A percentile compares a stretch with the other conserved stretches of the same genome.
Evolutionary conservation across 768 basidiomycete species (phyloP).

Genomic region (Amanita molliuscula): DNA sequence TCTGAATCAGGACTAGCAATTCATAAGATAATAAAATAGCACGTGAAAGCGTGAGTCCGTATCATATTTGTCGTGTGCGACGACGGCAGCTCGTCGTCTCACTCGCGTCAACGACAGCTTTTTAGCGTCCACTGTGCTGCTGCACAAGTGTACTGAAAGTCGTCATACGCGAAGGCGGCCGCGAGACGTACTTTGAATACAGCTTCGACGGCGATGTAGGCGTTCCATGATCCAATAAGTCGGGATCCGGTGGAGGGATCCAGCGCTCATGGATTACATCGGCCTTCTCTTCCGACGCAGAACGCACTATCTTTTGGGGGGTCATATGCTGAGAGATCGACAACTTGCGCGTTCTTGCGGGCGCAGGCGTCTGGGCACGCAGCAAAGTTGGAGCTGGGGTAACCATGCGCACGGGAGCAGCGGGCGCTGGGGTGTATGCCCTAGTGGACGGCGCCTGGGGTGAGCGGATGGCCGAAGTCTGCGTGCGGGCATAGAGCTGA

Average conservation of each 20-base stretch:
- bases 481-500: conserved; percentile 17
- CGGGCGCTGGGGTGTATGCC: conserved; percentile 20
- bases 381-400: conserved; percentile 15
- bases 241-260: conserved; percentile 36
- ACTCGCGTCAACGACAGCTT: conserved; percentile 4
- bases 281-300: conserved; percentile 58
- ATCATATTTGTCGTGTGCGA: background rate
- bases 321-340: conserved; percentile 29
- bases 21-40: background rate
- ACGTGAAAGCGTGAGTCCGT: background rate
- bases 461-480: conserved; percentile 16
- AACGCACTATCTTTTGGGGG: conserved; percentile 48
- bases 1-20: background rate
- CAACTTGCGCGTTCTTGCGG: conserved; percentile 37
- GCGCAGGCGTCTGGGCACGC: conserved; percentile 18
- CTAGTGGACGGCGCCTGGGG: conserved; percentile 18
- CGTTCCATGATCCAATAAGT: conserved; percentile 7
- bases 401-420: conserved; percentile 18
- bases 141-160: conserved; percentile 6
- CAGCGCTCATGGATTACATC: conserved; percentile 47
- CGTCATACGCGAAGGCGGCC: conserved; percentile 7
- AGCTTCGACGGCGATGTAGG: conserved; percentile 1
- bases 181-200: conserved; percentile 5
- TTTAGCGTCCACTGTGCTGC: conserved; percentile 2
- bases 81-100: background rate